Evolutionary conservation across 257 asterid species (phyloP), one percentile per base, ranked within the genome.

Genomic region (Solanum verrucosum): DNA sequence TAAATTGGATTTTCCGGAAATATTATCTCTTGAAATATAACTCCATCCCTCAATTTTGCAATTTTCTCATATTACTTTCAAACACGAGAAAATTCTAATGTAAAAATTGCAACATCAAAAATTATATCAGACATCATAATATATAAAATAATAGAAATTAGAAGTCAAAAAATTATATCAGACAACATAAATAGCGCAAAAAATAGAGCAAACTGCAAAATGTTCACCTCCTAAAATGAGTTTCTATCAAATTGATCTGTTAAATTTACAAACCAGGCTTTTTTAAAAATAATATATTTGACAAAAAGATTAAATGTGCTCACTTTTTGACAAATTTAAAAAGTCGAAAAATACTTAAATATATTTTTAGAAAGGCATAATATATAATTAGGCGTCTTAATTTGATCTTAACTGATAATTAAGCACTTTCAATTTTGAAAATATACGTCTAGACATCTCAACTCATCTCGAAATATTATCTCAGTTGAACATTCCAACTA

Each of bases 391-490:
- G 10, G 16, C 11, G 1, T 7, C 21, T 68, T 68, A 68, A 68
- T 15, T 1, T n/a, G 16, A 2, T 65, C 18, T n/a, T 1, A 25
- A n/a, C 0, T 11, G 3, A n/a, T 0, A 65, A n/a, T 25, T 25
- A 65, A 65, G 5, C 33, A n/a, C 16, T 10, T 11, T 1, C 20
- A 68, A 6, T 14, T 68, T 67, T 67, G 20, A 67, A 27, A 15
- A 67, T 67, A 1, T 7, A 27, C 20, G 1, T 67, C 34, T 67
- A 67, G 2, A 25, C 5, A 25, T 2, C 73, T 67, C 20, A n/a
- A 67, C 9, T 67, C 34, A 1, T 67, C 4, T 67, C 9, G 4
- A 63, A 63, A 4, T 63, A 14, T 14, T 29, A 9, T 27, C 6
- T 6, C 5, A 6, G 11, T 13, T 29, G 35, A 68, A 6, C 11